Conservation (phyloP, 2,329 filamentous ascomycete species). For the Fusarium sp. region DNA sequence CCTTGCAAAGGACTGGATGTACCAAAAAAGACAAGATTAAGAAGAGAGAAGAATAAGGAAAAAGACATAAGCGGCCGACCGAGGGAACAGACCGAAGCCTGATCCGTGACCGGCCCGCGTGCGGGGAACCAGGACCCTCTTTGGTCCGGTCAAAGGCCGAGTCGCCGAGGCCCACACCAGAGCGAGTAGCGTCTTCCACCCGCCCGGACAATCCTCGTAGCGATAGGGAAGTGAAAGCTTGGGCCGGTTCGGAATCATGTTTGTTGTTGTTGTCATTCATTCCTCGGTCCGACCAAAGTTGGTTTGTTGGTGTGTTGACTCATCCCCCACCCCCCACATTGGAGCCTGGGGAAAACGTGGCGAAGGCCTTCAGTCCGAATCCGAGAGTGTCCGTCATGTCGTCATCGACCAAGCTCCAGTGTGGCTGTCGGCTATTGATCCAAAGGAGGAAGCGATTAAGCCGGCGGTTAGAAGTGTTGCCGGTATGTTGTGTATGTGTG, state of each 20-base stretch:
- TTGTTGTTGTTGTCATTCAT: conserved; percentile 34
- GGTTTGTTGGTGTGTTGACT: conserved; percentile 20
- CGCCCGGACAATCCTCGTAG: conserved; percentile 22
- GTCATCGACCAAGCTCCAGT: conserved; percentile 32
- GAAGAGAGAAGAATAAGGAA: conserved; percentile 13
- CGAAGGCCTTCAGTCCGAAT: conserved; percentile 2
- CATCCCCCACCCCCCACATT: conserved; percentile 27
- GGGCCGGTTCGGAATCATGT: conserved; percentile 35
- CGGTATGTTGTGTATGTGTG: not conserved
- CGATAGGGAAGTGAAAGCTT: conserved; percentile 3
- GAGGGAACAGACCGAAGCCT: conserved; percentile 17
- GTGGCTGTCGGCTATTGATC: conserved; percentile 17
- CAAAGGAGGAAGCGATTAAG: conserved; percentile 7
- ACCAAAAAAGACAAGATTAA: conserved; percentile 24
- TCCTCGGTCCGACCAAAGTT: conserved; percentile 1
- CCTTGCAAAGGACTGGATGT: not conserved
- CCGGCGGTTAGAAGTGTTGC: conserved; percentile 26
- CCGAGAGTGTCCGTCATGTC: conserved; percentile 24
- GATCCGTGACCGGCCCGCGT: conserved; percentile 19
- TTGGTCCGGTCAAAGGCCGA: conserved; percentile 15
- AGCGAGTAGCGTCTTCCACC: conserved; percentile 22
- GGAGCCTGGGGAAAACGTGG: conserved; percentile 20
- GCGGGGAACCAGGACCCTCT: conserved; percentile 20
- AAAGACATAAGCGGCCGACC: not conserved
- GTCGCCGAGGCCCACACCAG: conserved; percentile 27